phyloP scores from a whole-genome alignment of 208 protist genomes.

The Trypanosoma avium region DNA sequence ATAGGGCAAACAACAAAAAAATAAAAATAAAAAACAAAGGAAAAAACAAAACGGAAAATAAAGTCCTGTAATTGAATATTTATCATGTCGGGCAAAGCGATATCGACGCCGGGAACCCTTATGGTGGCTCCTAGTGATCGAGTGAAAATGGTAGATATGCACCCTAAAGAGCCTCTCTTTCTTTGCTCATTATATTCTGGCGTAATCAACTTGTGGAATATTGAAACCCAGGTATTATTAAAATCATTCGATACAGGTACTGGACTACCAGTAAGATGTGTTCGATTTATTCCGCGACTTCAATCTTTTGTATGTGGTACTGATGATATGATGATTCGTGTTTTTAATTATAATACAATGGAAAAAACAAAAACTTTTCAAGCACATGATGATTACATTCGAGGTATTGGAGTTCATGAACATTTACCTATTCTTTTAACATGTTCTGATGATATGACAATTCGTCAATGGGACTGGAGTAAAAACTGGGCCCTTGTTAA shows the following conservation, averaged over 20 bases:
- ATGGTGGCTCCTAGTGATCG: constrained; percentile 93
- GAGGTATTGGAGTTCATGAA: constrained; percentile 98
- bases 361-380: constrained; percentile 97
- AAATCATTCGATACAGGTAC: constrained; percentile 97
- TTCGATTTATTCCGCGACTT: constrained; percentile 96
- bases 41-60: neutral
- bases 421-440: constrained; percentile 94
- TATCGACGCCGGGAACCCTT: constrained; percentile 7
- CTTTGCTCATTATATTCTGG: constrained; percentile 94
- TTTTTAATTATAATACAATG: constrained; percentile 99
- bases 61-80: neutral
- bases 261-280: constrained; percentile 92
- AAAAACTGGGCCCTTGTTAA: constrained; percentile 92
- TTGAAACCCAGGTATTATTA: constrained; percentile 94
- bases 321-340: constrained; percentile 94
- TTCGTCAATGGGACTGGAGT: constrained; percentile 99
- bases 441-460: constrained; percentile 97
- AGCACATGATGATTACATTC: constrained; percentile 97
- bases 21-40: neutral
- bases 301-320: constrained; percentile 96
- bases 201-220: constrained; percentile 97
- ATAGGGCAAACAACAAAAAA: neutral
- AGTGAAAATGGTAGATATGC: constrained; percentile 99
- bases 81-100: constrained; percentile 15
- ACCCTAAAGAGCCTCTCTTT: constrained; percentile 98